phyloP scores from a whole-genome alignment of 208 protist species.

The Trypanosoma cruzi region DNA sequence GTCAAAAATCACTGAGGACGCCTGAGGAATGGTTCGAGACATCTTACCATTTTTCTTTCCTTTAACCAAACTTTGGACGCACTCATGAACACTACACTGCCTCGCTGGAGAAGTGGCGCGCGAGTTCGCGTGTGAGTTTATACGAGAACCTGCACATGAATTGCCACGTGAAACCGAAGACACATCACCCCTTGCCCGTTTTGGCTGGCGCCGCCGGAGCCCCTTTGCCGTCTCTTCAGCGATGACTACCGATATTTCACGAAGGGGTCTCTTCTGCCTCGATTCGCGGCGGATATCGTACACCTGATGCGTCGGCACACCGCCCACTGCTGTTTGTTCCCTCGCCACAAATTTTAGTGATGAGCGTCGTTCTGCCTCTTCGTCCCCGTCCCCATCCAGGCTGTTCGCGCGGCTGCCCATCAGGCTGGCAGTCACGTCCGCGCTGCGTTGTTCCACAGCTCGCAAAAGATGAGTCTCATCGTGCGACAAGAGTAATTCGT shows the following conservation, averaged over 20 bases:
- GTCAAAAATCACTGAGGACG: background rate
- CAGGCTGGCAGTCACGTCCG: constrained; percentile 65
- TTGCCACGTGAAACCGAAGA: constrained; percentile 26
- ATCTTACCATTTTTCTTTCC: background rate
- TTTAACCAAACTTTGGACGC: background rate
- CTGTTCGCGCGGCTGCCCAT: constrained; percentile 52
- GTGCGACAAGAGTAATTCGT: constrained; percentile 79
- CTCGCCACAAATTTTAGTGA: constrained; percentile 80
- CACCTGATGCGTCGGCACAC: constrained; percentile 63
- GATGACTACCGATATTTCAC: constrained; percentile 83
- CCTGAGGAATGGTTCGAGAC: background rate
- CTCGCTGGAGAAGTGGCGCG: constrained; percentile 8
- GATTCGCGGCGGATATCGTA: constrained; percentile 85
- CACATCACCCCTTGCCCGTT: background rate
- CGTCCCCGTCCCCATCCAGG: constrained; percentile 13
- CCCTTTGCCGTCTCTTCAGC: constrained; percentile 72
- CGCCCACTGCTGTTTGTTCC: constrained; percentile 56
- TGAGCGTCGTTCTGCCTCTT: constrained; percentile 19
- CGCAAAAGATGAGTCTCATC: constrained; percentile 80
- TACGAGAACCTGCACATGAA: constrained; percentile 27
- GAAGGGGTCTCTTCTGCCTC: constrained; percentile 62
- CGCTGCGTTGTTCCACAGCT: constrained; percentile 84
- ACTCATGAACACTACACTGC: background rate
- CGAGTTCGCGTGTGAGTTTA: constrained; percentile 14
- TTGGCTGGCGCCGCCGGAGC: constrained; percentile 9